Conservation (phyloP, 208 protist species). For the Wallacemonas sp. region DNA sequence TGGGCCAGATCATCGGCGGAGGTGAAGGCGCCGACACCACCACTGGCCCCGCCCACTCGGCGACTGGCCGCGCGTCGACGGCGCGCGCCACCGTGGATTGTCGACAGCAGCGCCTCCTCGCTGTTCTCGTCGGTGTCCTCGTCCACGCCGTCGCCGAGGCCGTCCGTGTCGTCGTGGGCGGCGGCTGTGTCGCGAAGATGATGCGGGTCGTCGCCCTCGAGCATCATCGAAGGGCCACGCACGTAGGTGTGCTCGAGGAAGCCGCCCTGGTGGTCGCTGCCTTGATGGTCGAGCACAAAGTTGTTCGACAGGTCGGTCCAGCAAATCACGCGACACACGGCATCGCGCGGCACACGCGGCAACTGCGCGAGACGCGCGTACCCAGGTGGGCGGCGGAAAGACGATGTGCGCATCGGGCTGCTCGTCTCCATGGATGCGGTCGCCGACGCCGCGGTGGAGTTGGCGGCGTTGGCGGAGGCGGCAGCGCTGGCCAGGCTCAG, state of each 20-base stretch:
- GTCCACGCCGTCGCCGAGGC: constrained; percentile 20
- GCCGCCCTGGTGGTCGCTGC: constrained; percentile 11
- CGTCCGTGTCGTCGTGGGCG: neutral
- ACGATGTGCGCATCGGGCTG: neutral
- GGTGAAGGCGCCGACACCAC: constrained; percentile 15
- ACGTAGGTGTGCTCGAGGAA: constrained; percentile 32
- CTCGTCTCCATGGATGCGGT: constrained; percentile 1
- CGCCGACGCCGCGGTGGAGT: neutral
- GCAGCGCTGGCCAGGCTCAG: constrained; percentile 3
- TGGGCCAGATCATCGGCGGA: constrained; percentile 21
- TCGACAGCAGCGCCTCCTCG: constrained; percentile 3
- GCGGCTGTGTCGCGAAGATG: neutral
- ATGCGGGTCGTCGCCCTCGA: constrained; percentile 31
- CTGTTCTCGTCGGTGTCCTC: constrained; percentile 33
- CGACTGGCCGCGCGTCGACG: constrained; percentile 11
- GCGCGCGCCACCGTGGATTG: constrained; percentile 14
- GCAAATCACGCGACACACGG: constrained; percentile 41
- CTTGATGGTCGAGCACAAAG: constrained; percentile 61
- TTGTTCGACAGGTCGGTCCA: constrained; percentile 87
- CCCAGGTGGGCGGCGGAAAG: constrained; percentile 6
- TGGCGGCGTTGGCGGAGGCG: too few relatives aligned
- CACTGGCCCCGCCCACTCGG: constrained; percentile 7
- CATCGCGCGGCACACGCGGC: neutral
- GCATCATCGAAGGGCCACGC: constrained; percentile 46
- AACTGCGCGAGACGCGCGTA: neutral